Percentiles rank a stretch among this genome's conserved stretches.
Conservation (phyloP, 2,329 filamentous ascomycete species). For the Aspergillus alliaceus region DNA sequence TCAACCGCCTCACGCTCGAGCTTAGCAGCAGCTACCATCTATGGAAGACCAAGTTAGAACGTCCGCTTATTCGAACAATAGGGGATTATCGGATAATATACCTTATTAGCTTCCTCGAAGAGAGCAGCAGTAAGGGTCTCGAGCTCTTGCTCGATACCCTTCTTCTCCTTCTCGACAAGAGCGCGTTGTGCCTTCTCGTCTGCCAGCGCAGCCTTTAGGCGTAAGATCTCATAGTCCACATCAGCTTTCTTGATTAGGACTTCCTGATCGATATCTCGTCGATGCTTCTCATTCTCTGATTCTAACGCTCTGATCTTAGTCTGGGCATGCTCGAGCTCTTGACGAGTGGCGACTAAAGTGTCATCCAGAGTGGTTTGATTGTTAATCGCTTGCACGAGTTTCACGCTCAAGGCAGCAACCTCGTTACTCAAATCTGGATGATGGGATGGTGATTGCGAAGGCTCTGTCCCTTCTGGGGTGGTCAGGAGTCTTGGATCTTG, state of each 20-base stretch:
- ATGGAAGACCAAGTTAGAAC: not conserved
- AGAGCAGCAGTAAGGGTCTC: slow-evolving; percentile 86
- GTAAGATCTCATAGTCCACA: slow-evolving; percentile 69
- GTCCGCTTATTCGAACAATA: too few relatives aligned
- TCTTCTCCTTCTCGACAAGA: slow-evolving; percentile 74
- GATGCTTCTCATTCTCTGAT: slow-evolving; percentile 65
- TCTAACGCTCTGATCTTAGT: slow-evolving; percentile 70
- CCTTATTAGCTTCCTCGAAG: slow-evolving; percentile 96
- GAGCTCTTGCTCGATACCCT: slow-evolving; percentile 86
- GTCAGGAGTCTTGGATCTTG: slow-evolving; percentile 43
- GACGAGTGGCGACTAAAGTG: slow-evolving; percentile 74
- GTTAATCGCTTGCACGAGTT: slow-evolving; percentile 96
- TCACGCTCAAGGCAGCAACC: slow-evolving; percentile 87
- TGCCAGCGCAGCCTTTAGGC: slow-evolving; percentile 57
- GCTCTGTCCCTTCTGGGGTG: slow-evolving; percentile 36
- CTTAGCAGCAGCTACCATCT: slow-evolving; percentile 91
- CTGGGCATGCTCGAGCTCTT: slow-evolving; percentile 75
- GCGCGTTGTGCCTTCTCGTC: slow-evolving; percentile 67
- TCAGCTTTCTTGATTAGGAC: slow-evolving; percentile 73
- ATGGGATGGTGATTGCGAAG: slow-evolving; percentile 36
- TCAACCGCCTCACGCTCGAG: slow-evolving; percentile 78
- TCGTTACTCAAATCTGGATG: slow-evolving; percentile 69
- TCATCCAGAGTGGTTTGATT: slow-evolving; percentile 92
- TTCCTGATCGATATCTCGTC: slow-evolving; percentile 68
- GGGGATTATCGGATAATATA: slow-evolving; percentile 27